Evolutionary conservation across 2,329 filamentous ascomycete genomes (phyloP).

Genomic region (Penicillium digitatum): DNA sequence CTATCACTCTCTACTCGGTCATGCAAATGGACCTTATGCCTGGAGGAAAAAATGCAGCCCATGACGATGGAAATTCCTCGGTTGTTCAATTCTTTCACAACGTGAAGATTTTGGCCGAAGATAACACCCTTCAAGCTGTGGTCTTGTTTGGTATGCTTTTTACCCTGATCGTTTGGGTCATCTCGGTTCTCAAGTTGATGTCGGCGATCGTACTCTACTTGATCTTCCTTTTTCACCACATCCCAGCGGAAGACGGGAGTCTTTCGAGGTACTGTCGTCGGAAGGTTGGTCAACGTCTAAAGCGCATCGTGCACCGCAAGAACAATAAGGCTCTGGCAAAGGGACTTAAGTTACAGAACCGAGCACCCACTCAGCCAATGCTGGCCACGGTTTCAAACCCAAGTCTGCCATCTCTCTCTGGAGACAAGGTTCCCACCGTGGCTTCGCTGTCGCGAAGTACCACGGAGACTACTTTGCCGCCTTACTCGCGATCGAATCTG

Average conservation of each 20-base stretch:
- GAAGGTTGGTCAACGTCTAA: slow-evolving; percentile 82
- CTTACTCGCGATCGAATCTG: slow-evolving; percentile 57
- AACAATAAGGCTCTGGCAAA: slow-evolving; percentile 84
- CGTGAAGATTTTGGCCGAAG: slow-evolving; percentile 65
- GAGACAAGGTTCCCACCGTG: slow-evolving; percentile 34
- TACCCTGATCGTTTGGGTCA: slow-evolving; percentile 82
- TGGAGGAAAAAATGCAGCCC: slow-evolving; percentile 48
- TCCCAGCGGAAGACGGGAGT: slow-evolving; percentile 74
- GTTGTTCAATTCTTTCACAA: slow-evolving; percentile 80
- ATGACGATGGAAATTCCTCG: slow-evolving; percentile 56
- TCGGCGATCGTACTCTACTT: slow-evolving; percentile 74
- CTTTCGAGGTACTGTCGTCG: slow-evolving; percentile 82
- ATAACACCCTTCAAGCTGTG: slow-evolving; percentile 73
- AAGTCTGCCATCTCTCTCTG: slow-evolving; percentile 62
- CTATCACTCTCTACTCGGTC: slow-evolving; percentile 79
- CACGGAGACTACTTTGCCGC: slow-evolving; percentile 60
- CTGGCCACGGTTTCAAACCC: slow-evolving; percentile 35
- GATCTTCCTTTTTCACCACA: slow-evolving; percentile 87
- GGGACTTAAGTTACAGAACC: slow-evolving; percentile 58
- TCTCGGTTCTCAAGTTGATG: slow-evolving; percentile 71
- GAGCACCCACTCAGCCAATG: slow-evolving; percentile 45
- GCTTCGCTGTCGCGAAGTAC: slow-evolving; percentile 40
- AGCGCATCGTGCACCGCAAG: slow-evolving; percentile 77
- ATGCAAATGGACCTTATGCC: slow-evolving; percentile 71
- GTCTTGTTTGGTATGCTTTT: slow-evolving; percentile 90